Percentiles rank a stretch among this genome's conserved stretches.
These are phyloP conservation scores for Saccharomyces hybrid DNA, from an alignment of 1,139 yeast species.

Conservation along the genomic window DNA sequence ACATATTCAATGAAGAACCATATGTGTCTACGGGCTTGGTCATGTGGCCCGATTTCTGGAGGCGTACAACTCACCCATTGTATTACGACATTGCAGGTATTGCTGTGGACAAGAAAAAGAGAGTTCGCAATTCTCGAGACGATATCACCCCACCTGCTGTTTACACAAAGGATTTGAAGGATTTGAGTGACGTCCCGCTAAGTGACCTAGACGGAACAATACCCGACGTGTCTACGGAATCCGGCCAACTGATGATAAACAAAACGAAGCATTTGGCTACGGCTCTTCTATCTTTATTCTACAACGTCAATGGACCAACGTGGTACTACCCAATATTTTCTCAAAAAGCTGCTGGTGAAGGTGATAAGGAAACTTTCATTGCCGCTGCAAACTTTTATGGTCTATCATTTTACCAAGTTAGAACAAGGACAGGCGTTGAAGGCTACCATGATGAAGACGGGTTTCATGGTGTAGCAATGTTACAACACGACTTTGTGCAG, in stretches of 20 bases:
- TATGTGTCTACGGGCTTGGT: constrained; percentile 52
- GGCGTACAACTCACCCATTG: constrained; percentile 59
- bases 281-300: constrained; percentile 60
- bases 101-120: constrained; percentile 33
- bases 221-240: constrained; percentile 76
- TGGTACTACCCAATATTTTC: constrained; percentile 77
- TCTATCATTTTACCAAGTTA: constrained; percentile 62
- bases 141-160: constrained; percentile 32
- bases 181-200: constrained; percentile 40
- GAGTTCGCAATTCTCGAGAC: constrained; percentile 39
- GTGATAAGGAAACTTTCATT: constrained; percentile 82
- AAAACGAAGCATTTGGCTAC: constrained; percentile 59
- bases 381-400: constrained; percentile 66
- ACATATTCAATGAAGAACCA: constrained; percentile 46
- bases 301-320: constrained; percentile 71
- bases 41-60: constrained; percentile 83
- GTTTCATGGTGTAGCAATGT: constrained; percentile 29
- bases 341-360: constrained; percentile 83
- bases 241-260: constrained; percentile 70
- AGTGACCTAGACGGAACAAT: constrained; percentile 65
- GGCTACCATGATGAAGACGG: constrained; percentile 23
- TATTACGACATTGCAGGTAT: constrained; percentile 60
- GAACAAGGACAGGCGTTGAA: constrained; percentile 32
- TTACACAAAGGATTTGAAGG: constrained; percentile 25
- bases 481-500: constrained; percentile 28